A percentile compares a stretch with the other conserved stretches of the same genome.
These are phyloP conservation scores for Phialophora macrospora DNA, from an alignment of 2,329 filamentous ascomycete species.

Conservation along the genomic window DNA sequence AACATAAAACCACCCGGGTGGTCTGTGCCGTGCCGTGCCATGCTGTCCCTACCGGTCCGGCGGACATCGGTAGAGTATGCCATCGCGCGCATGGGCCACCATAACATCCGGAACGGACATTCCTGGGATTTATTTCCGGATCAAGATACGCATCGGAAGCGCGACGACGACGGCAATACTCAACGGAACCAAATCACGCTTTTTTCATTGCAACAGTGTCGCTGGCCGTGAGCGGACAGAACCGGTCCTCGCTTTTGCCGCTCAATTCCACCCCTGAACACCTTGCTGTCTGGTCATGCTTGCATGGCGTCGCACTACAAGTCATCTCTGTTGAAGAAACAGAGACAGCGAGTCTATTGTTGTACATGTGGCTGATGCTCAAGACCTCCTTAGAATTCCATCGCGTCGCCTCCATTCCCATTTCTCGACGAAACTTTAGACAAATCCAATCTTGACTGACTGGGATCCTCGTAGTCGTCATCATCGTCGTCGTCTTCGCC, in stretches of 20 bases:
- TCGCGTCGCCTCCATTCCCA: conserved; percentile 13
- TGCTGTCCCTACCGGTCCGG: too few species aligned
- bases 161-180: neutral
- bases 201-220: neutral
- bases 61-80: too few species aligned
- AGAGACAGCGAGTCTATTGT: neutral
- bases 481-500: conserved; percentile 36
- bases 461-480: conserved; percentile 28
- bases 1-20: too few species aligned
- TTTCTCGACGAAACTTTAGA: conserved; percentile 21
- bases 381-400: conserved; percentile 20
- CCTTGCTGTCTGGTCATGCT: neutral
- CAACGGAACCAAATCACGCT: neutral
- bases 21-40: too few species aligned
- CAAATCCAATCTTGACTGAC: conserved; percentile 29
- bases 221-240: neutral
- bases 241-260: neutral
- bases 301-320: neutral
- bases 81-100: too few species aligned
- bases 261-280: neutral
- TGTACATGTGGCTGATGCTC: neutral
- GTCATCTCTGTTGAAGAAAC: neutral
- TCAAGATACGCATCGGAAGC: neutral
- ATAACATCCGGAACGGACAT: neutral
- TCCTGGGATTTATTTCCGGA: neutral